Conservation (phyloP, 495 filamentous ascomycete species). For the Corynascus novoguineensis region DNA sequence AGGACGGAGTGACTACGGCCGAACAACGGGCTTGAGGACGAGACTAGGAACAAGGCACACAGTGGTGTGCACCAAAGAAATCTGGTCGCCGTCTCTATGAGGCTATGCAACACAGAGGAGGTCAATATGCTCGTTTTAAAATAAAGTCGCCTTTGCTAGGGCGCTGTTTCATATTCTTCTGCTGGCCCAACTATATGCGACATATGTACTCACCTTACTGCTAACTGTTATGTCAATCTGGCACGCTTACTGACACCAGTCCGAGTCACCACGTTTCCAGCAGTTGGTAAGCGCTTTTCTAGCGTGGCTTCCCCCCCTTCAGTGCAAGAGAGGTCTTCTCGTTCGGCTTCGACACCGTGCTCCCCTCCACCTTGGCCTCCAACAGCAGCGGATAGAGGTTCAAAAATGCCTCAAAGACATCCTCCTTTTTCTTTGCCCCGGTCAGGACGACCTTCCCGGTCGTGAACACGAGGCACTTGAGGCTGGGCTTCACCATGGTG, state of each 20-base stretch:
- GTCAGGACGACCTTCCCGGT: slow-evolving; percentile 93
- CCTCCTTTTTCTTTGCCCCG: slow-evolving; percentile 86
- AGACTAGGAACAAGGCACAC: neutral
- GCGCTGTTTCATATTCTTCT: neutral
- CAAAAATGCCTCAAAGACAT: slow-evolving; percentile 88
- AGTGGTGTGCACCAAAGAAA: too few relatives aligned
- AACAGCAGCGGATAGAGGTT: slow-evolving; percentile 88
- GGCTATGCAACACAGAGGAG: neutral
- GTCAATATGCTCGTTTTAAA: neutral
- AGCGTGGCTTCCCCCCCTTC: neutral
- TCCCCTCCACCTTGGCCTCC: slow-evolving; percentile 11
- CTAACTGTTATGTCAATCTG: too few relatives aligned
- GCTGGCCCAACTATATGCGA: neutral
- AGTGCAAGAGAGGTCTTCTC: neutral
- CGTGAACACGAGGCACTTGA: slow-evolving; percentile 17
- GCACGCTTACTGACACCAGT: too few relatives aligned
- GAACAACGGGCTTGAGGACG: neutral
- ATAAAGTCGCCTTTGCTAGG: neutral
- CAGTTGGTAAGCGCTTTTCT: neutral
- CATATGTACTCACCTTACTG: too few relatives aligned
- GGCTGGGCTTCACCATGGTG: slow-evolving; percentile 88
- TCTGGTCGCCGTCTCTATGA: too few relatives aligned
- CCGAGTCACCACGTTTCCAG: too few relatives aligned
- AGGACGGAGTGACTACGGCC: neutral
- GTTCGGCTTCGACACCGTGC: neutral